These are phyloP conservation scores for Tubosaeta sp. DNA, from an alignment of 768 basidiomycete species.

Conservation along the genomic window DNA sequence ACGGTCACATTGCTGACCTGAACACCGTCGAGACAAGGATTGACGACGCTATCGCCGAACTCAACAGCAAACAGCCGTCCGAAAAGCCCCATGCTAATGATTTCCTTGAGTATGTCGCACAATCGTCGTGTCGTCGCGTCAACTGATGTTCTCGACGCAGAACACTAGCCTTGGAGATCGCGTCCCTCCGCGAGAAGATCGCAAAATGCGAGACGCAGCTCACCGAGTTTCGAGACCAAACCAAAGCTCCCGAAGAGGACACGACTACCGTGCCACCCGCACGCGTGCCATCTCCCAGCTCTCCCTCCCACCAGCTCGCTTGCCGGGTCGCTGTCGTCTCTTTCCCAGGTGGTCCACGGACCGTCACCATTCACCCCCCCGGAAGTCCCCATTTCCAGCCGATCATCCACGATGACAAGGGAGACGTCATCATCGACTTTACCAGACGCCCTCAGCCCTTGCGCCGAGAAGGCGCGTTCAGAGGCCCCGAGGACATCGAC, in stretches of 20 bases:
- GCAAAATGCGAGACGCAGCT: constrained; percentile 10
- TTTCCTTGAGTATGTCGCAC: constrained; percentile 3
- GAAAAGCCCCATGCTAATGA: constrained; percentile 3
- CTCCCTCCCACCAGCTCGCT: not conserved
- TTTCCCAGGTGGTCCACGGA: constrained; percentile 20
- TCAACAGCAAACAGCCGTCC: not conserved
- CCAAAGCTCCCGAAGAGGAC: constrained; percentile 6
- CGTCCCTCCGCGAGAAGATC: constrained; percentile 2
- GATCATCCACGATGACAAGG: constrained; percentile 15
- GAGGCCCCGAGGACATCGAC: constrained; percentile 7
- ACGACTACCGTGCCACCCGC: not conserved
- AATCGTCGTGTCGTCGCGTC: not conserved
- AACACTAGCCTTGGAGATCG: constrained; percentile 7
- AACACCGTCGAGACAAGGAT: constrained; percentile 5
- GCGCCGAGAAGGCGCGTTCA: constrained; percentile 21
- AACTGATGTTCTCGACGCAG: constrained; percentile 5
- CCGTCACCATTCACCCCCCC: constrained; percentile 22
- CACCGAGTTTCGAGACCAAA: not conserved
- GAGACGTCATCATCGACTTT: constrained; percentile 11
- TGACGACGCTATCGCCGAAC: constrained; percentile 8
- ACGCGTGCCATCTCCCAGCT: not conserved
- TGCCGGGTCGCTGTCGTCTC: constrained; percentile 8
- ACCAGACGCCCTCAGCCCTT: constrained; percentile 7
- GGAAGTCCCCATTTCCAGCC: constrained; percentile 10
- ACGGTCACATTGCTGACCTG: constrained; percentile 7